Base-by-base conservation (phyloP, 148 eudicot species). In the Vaccinium darrowii region DNA sequence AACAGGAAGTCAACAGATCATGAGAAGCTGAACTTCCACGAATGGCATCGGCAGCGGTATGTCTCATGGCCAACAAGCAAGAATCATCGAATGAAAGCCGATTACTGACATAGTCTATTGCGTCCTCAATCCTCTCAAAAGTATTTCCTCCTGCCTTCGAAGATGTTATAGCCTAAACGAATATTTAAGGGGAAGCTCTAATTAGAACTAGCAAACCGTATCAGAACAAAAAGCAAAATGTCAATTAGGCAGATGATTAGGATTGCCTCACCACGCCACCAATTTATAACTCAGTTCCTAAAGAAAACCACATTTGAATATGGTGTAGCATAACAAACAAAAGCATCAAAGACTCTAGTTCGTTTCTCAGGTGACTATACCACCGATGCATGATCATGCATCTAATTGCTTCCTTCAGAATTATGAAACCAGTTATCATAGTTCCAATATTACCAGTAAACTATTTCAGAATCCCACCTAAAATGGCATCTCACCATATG, bases 101-200 rank as follows among this genome's bases (percentile, higher is more conserved):
- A 62, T 88, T 90, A 84, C 89, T 93, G 56, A 93, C 90, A 87
- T 86, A 89, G 78, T 94, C 98, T 81, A 93, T 86, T 39, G 91
- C 93, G 76, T 94, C 94, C 74, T 93, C 99, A 85, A 91, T 91
- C 88, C 90, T 90, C 84, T 90, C 90, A 79, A 84, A 30, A 11
- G 86, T 72, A 84, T 88, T 90, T 72, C 77, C 91, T 43, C 82
- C 93, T 81, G 79, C 88, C 82, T 90, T 90, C 36, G 92, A 83
- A 58, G 98, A 89, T 54, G 94, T 87, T 76, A 93, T 88, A 51
- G 98, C 99, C 99, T 97, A 82, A 43, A 80, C 13, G 86, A 23
- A 74, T 74, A 83, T 39, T 18, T 50, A 83, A 79, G 60, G 52
- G 58, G 81, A 80, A 83, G 36, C 81, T 51, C 33, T 58, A 25